Percentiles rank a stretch among this genome's conserved stretches.
Evolutionary conservation across 345 rosid genomes (phyloP).

Genomic region (Rhodomyrtus tomentosa): DNA sequence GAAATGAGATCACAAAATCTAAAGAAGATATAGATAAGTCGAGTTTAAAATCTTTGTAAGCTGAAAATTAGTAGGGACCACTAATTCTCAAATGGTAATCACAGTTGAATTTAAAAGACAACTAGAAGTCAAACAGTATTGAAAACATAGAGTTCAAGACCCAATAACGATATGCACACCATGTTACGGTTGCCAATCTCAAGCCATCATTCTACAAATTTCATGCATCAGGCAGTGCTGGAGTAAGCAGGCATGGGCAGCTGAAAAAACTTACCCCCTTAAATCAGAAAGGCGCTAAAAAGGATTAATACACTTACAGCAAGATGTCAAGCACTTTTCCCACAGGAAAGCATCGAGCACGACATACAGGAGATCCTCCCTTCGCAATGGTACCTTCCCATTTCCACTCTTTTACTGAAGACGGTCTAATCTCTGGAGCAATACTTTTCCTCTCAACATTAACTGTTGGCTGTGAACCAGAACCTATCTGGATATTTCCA

Average conservation of each 20-base stretch:
- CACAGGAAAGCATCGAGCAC: slow-evolving; percentile 88
- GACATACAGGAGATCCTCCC: slow-evolving; percentile 89
- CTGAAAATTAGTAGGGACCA: neutral
- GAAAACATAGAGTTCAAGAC: neutral
- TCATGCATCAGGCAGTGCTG: neutral
- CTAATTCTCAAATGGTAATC: neutral
- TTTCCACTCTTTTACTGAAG: slow-evolving; percentile 77
- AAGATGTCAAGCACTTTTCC: slow-evolving; percentile 73
- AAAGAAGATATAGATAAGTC: neutral
- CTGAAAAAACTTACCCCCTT: neutral
- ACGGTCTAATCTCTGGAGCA: slow-evolving; percentile 37
- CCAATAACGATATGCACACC: neutral
- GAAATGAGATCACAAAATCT: neutral
- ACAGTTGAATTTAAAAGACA: neutral
- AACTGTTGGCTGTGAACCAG: slow-evolving; percentile 25
- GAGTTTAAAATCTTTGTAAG: neutral
- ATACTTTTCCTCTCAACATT: slow-evolving; percentile 46
- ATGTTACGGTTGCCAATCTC: neutral
- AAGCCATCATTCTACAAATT: neutral
- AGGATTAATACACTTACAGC: slow-evolving; percentile 48
- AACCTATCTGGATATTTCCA: slow-evolving; percentile 35
- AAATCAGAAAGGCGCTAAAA: neutral
- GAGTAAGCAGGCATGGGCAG: neutral
- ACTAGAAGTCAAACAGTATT: neutral
- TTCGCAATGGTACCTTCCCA: slow-evolving; percentile 98